Evolutionary conservation across 176 grass and related monocot species (phyloP), one percentile per base, ranked within the genome.

Genomic region (Triticum urartu): DNA sequence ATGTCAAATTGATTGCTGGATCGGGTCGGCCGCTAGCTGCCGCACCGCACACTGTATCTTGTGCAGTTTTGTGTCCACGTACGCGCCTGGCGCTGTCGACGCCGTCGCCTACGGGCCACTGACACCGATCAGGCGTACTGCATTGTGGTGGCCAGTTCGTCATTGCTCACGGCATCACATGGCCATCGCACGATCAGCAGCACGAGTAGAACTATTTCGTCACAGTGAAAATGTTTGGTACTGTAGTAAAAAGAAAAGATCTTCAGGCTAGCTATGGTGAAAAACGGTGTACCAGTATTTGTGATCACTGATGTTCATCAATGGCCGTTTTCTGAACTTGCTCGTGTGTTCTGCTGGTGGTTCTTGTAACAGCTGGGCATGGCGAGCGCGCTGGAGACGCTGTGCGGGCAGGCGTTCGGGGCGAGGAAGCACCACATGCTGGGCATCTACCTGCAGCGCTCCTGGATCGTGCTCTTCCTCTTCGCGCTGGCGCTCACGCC

Each of bases 371-470:
- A 93, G 88, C 83, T 93, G 21, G 91, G 91, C 47, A 93, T 94
- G 92, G 92, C 81, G 84, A 94, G 92, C 72, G 92, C 92, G 25
- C 73, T 94, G 81, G 89, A 94, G 56, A 94, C 92, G 54, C 77
- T 94, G 43, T 94, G 89, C 65, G 89, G 92, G 5, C 89, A 91
- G 34, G 89, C 92, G 28, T 94, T 62, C 70, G 89, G 89, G 4
- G 92, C 89, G 2, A 87, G 84, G 89, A 84, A 89, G 89, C 47
- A 89, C 77, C 80, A 86, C 64, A 94, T 94, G 92, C 84, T 94
- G 63, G 89, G 92, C 6, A 69, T 94, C 40, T 94, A 94, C 92
- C 72, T 94, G 81, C 92, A 91, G 72, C 88, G 92, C 0, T 94
- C 89, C 0, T 94, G 89, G 92, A 3, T 87, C 3, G 84, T 87